A percentile compares a stretch with the other conserved stretches of the same genome.
These are phyloP conservation scores for Penicillium paxilli DNA, from an alignment of 495 filamentous ascomycete species.

Conservation along the genomic window DNA sequence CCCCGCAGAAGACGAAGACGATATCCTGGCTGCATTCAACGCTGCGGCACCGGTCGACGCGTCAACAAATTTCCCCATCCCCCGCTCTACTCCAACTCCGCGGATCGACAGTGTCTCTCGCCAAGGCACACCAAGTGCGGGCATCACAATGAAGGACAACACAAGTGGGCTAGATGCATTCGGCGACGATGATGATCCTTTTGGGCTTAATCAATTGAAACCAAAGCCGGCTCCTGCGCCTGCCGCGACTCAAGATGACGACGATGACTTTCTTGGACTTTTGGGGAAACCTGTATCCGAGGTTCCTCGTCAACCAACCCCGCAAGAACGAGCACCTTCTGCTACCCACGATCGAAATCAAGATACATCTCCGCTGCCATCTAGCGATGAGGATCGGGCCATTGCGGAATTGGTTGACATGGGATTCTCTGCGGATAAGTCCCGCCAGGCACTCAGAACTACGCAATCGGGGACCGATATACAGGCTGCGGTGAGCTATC, in stretches of 20 bases:
- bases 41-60: slow-evolving; percentile 60
- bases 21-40: slow-evolving; percentile 64
- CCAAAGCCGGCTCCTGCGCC: slow-evolving; percentile 40
- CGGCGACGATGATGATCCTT: slow-evolving; percentile 71
- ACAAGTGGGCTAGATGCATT: slow-evolving; percentile 21
- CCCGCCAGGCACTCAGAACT: slow-evolving; percentile 72
- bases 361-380: slow-evolving; percentile 32
- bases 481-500: slow-evolving; percentile 84
- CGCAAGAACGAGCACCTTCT: slow-evolving; percentile 40
- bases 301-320: slow-evolving; percentile 48
- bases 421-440: slow-evolving; percentile 83
- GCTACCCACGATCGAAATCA: slow-evolving; percentile 46
- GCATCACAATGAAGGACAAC: slow-evolving; percentile 24
- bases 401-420: slow-evolving; percentile 93
- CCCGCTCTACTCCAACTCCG: slow-evolving; percentile 36
- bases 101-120: slow-evolving; percentile 18
- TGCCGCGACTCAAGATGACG: slow-evolving; percentile 40
- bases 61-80: slow-evolving; percentile 59
- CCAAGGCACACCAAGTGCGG: slow-evolving; percentile 19
- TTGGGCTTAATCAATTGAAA: slow-evolving; percentile 74
- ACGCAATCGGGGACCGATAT: slow-evolving; percentile 79
- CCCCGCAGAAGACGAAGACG: slow-evolving; percentile 55
- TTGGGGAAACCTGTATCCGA: slow-evolving; percentile 86
- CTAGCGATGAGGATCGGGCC: slow-evolving; percentile 72
- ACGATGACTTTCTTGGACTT: slow-evolving; percentile 88